phyloP scores from a whole-genome alignment of 73 alveolate genomes.

The Stentor roeselii region DNA sequence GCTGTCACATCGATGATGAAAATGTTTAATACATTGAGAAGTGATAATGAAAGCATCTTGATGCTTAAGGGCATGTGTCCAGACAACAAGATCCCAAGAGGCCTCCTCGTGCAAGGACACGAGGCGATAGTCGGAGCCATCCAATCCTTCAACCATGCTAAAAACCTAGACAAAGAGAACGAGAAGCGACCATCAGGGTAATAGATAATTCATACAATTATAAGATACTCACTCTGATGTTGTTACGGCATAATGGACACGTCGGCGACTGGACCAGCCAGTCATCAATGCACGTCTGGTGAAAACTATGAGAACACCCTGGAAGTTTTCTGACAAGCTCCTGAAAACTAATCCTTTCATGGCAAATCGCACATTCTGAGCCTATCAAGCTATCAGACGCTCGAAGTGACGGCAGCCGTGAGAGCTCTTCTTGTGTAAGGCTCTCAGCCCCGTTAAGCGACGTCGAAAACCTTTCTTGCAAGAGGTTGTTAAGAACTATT shows the following conservation, averaged over 20 bases:
- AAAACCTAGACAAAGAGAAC: too few species aligned
- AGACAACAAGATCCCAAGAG: constrained; percentile 78
- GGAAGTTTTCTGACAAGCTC: constrained; percentile 28
- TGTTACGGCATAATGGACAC: not conserved
- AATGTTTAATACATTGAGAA: too few species aligned
- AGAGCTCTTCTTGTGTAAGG: not conserved
- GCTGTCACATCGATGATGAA: too few species aligned
- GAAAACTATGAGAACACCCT: constrained; percentile 68
- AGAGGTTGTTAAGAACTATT: too few species aligned
- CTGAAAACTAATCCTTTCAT: constrained; percentile 35
- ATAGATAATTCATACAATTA: not conserved
- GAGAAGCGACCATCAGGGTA: too few species aligned
- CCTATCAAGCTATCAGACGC: not conserved
- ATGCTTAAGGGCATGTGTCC: too few species aligned
- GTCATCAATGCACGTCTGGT: constrained; percentile 65
- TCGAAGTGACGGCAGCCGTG: not conserved
- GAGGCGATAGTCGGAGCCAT: too few species aligned
- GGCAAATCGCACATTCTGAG: constrained; percentile 28
- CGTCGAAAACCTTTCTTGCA: not conserved
- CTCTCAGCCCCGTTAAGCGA: not conserved
- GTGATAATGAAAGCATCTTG: too few species aligned
- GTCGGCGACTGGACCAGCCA: constrained; percentile 46
- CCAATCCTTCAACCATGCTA: too few species aligned
- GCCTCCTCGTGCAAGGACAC: constrained; percentile 66
- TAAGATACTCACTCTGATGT: not conserved